A percentile compares a stretch with the other conserved stretches of the same genome.
phyloP scores from a whole-genome alignment of 2,329 filamentous ascomycete species.

The Epichloe aotearoae region DNA sequence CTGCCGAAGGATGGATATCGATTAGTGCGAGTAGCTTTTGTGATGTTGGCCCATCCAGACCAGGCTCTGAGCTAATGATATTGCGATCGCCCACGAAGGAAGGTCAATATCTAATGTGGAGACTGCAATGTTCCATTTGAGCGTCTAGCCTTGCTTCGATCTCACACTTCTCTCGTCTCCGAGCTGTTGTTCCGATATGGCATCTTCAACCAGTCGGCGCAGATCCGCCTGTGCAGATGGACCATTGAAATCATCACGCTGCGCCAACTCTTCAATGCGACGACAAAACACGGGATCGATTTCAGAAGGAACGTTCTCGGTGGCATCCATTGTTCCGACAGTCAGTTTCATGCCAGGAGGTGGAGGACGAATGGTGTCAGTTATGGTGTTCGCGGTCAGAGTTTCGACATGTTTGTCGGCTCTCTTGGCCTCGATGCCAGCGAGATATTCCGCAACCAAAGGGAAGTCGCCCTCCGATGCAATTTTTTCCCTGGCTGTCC shows the following conservation, averaged over 20 bases:
- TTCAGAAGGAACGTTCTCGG: constrained; percentile 44
- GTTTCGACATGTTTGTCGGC: constrained; percentile 17
- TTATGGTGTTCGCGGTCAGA: constrained; percentile 14
- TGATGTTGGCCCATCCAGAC: constrained; percentile 28
- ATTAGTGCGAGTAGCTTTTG: constrained; percentile 39
- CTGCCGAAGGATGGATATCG: constrained; percentile 40
- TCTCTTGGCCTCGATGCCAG: constrained; percentile 16
- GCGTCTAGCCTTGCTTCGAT: constrained; percentile 38
- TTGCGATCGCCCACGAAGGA: constrained; percentile 35
- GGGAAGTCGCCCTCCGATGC: constrained; percentile 66
- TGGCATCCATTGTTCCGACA: constrained; percentile 58
- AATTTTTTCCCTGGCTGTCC: constrained; percentile 73
- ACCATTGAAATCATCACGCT: constrained; percentile 69
- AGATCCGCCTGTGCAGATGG: constrained; percentile 69
- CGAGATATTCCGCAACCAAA: constrained; percentile 60
- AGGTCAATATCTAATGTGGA: constrained; percentile 48
- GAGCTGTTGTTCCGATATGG: constrained; percentile 52
- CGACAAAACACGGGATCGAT: constrained; percentile 73
- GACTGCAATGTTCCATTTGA: constrained; percentile 35
- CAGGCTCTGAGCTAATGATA: constrained; percentile 37
- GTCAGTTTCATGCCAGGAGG: constrained; percentile 69
- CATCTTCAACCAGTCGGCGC: constrained; percentile 67
- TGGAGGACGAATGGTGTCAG: constrained; percentile 42
- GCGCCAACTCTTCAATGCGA: constrained; percentile 79
- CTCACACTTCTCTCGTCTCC: constrained; percentile 53